Base-by-base conservation (phyloP, 2,329 filamentous ascomycete species). In the Polytolypa hystricis region DNA sequence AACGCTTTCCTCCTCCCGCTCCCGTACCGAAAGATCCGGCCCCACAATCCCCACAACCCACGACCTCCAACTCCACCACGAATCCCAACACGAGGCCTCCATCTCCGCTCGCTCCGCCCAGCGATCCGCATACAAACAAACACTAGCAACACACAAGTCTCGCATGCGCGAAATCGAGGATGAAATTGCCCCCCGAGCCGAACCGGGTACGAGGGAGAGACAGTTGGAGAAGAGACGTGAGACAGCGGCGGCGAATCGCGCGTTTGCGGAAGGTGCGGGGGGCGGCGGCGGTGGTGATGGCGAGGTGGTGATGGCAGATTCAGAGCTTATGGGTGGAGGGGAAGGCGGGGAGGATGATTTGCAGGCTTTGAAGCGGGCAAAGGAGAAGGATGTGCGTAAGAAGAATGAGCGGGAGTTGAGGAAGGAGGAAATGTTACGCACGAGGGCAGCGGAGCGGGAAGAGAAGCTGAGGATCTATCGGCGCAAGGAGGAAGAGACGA, bases 391-490 rank as follows among this genome's bases (percentile, higher is more conserved):
- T 49, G 74, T 84, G 61, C 65, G 73, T 48, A 79, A 79, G 61
- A 93, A 89, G 70, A 84, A 78, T 48, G 86, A 94, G 58, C 61
- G 87, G 35, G 85, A 95, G 67, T 63, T 91, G 11, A 63, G 84
- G 41, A 72, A 83, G 50, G 87, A 95, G 58, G 87, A 93, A 61
- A 70, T 85, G 39, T 62, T 81, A 42, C 64, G 85, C 51, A 84
- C 84, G 8, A 74, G 76, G 52, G 70, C 71, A 42, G 85, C 77
- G 31, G 87, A 95, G 67, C 70, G 86, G 47, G 84, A 93, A 54
- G 82, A 86, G 64, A 72, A 77, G 48, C 54, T 87, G 35, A 67
- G 70, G 48, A 76, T 73, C 46, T 79, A 84, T 58, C 70, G 74
- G 51, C 73, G 74, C 50, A 83, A 85, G 58, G 89, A 96, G 61